Evolutionary conservation across 441 rosid species (phyloP).

Genomic region (Biscutella auriculata): DNA sequence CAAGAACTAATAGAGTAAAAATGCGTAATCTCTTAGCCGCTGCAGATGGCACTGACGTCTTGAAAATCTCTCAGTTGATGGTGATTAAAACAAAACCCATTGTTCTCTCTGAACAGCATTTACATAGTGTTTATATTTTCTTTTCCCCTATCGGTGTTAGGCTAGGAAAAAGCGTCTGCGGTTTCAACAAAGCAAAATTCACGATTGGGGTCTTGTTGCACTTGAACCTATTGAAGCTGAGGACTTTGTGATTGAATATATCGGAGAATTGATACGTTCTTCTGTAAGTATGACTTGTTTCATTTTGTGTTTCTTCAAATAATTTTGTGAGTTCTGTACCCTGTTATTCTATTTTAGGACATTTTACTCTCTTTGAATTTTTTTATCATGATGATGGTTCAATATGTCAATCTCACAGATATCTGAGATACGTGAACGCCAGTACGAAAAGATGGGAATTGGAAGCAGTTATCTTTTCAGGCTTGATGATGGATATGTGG

Average conservation of each 20-base stretch:
- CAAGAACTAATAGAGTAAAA: conserved; percentile 93
- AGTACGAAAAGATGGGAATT: conserved; percentile 95
- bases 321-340: neutral
- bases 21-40: conserved; percentile 97
- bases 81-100: conserved; percentile 25
- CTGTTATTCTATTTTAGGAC: neutral
- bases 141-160: conserved; percentile 28
- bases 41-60: conserved; percentile 91
- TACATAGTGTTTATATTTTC: neutral
- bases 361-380: neutral
- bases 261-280: conserved; percentile 91
- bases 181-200: conserved; percentile 93
- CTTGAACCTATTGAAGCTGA: conserved; percentile 96
- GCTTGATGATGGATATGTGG: conserved; percentile 98
- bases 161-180: conserved; percentile 87
- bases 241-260: conserved; percentile 97
- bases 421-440: conserved; percentile 89
- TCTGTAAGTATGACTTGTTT: conserved; percentile 43
- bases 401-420: conserved; percentile 38
- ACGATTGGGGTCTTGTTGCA: conserved; percentile 98
- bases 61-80: conserved; percentile 90
- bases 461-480: conserved; percentile 98
- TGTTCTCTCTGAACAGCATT: conserved; percentile 12
- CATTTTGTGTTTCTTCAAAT: conserved; percentile 8
- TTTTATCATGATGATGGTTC: neutral